Base-by-base conservation (phyloP, 805 yeast species). In the Ogataea dorogensis region DNA sequence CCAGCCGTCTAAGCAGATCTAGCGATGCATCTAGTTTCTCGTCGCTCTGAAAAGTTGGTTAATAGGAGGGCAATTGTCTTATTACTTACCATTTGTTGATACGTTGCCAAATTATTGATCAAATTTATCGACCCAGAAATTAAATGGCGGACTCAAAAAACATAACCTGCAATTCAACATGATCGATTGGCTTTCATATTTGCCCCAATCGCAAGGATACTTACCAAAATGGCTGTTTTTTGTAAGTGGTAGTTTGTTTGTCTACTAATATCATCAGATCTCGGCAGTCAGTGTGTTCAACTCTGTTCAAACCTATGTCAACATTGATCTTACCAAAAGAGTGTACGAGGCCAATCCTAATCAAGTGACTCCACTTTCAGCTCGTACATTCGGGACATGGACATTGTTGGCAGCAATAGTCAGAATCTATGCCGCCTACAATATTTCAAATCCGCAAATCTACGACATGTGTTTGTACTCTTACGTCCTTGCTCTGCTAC, bases 381-480 rank as follows among this genome's bases (percentile, higher is more conserved):
- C 96, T n/a, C 76, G 98, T 53, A 91, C 98, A 0, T 93, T 93
- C 60, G 98, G 98, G 21, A 93, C 98, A 0, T 93, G 98, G 98
- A 93, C 98, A 0, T 68, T 89, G 24, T 72, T 89, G 50, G 80
- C 96, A 2, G 76, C 95, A 2, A 69, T 91, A 19, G 81, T 93
- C 31, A 77, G 98, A 56, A 71, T 81, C 46, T 87, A 85, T 59
- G 96, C 95, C 38, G 94, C 98, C 10, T 84, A 82, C 63, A 68
- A 84, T 56, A 67, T 85, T 40, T 67, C 68, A 36, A 79, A 80
- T 49, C 77, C 77, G 16, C 83, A 80, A 47, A 77, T 89, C 35
- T 93, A 77, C 61, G 79, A 84, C 50, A 68, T 93, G 47, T 82
- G 89, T 13, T 74, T 86, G 50, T 81, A 83, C 61, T 81, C 94